Evolutionary conservation across 805 yeast genomes (phyloP), one percentile per base, ranked within the genome.

Genomic region (Candida endomychidarum): DNA sequence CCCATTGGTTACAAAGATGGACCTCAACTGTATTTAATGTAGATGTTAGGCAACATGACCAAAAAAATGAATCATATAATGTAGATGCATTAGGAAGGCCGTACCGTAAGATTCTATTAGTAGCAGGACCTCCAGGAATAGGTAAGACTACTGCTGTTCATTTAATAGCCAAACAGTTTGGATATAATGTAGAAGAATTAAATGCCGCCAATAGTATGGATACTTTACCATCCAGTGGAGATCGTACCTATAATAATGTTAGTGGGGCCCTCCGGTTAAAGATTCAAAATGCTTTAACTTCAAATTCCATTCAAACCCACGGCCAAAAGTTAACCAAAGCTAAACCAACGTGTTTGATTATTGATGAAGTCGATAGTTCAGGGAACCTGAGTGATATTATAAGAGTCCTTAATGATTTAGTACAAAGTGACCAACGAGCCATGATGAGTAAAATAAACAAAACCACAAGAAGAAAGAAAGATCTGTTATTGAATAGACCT

Each of bases 61-160:
- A n/a, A 3, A 18, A 32, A 7, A 24, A 38, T 22, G 25, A 31
- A 7, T 24, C 25, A 31, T 27, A 12, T 27, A 35, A 34, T 11
- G 50, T 47, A 1, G 73, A 68, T 47, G 26, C 42, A 3, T 49
- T 60, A 34, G 72, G 70, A 5, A 45, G 73, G 10, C 72, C 72
- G 5, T 64, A 59, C 11, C 73, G 74, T 38, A 83, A 78, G 47
- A 71, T 93, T 0, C 56, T 93, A 15, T 64, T 93, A 28, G 74
- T 93, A 8, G 88, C 83, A 56, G 99, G 99, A 0, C 93, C 96
- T 0, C 89, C 96, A 0, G 99, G 99, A 2, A 72, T 84, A 12
- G 99, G 99, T 8, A 91, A 91, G 56, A 90, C 98, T 0, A 78
- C 93, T 0, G 81, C 89, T 2, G 87, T 91, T 0, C 96, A 90